Base-by-base conservation (phyloP, 2,329 filamentous ascomycete genomes). In the Trichoderma endophyticum region DNA sequence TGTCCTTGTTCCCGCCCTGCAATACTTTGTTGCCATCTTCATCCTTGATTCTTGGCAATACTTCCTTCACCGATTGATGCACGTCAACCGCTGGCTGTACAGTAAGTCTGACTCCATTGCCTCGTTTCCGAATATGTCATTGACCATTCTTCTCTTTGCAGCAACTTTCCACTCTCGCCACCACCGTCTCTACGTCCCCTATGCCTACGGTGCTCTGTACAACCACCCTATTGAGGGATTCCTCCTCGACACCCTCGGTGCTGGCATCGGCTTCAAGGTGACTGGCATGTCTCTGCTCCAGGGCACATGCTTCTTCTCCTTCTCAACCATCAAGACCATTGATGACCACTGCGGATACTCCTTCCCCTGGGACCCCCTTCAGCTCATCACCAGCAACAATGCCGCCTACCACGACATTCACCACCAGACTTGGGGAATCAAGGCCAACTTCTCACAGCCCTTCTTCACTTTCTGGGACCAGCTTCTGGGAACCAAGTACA, bases 401-500 rank as follows among this genome's bases (percentile, higher is more conserved):
- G 95, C 96, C 30, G 92, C 91, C 43, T 99, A 98, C 82, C 96
- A 99, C 80, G 96, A 99, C 79, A 95, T 99, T 72, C 96, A 99
- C 83, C 96, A 99, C 83, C 96, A 99, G 83, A 97, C 93, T 82
- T 98, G 95, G 95, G 96, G 96, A 71, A 97, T 99, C 87, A 99
- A 98, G 88, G 93, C 92, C 75, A 97, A 97, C 83, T 97, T 94
- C 81, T 92, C 91, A 6, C 93, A 97, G 82, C 93, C 93, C 3
- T 97, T 95, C 84, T 98, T 98, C 83, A 98, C 93, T 62, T 94
- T 98, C 83, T 98, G 96, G 94, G 96, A 99, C 80, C 86, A 88
- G 61, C 79, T 94, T 32, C 85, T 97, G 26, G 90, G 91, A 66
- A 99, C 96, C 28, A 92, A 90, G 82, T 98, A 94, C 91, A 89